These are phyloP conservation scores for Solanum infundibuliforme DNA, from an alignment of 257 asterid genomes.

Conservation along the genomic window DNA sequence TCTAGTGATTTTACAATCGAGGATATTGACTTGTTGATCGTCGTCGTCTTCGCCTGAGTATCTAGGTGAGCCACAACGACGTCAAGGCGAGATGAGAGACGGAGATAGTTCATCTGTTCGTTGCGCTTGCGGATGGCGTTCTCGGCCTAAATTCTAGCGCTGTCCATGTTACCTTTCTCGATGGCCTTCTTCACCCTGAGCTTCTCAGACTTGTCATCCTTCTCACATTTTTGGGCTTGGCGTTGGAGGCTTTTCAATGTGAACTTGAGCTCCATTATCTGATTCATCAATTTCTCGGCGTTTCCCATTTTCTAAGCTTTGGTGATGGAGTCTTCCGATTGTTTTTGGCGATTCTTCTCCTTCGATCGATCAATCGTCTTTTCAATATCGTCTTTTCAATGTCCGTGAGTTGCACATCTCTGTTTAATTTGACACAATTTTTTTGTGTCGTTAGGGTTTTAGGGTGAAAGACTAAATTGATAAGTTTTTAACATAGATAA, in stretches of 20 bases:
- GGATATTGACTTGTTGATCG: constrained; percentile 79
- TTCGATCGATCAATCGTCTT: neutral
- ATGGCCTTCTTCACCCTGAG: constrained; percentile 81
- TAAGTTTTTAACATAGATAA: no score
- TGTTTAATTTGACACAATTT: no score
- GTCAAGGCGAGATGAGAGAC: constrained; percentile 76
- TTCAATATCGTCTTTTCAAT: neutral
- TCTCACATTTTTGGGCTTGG: constrained; percentile 81
- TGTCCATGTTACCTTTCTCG: constrained; percentile 97
- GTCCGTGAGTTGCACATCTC: no score
- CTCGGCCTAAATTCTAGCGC: constrained; percentile 92
- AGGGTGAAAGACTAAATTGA: no score
- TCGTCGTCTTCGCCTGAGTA: constrained; percentile 83
- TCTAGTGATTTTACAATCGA: constrained; percentile 80
- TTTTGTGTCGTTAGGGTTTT: no score
- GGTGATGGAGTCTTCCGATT: neutral
- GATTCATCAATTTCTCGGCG: constrained; percentile 74
- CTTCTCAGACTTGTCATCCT: constrained; percentile 84
- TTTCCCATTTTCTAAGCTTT: constrained; percentile 45
- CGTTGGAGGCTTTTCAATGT: constrained; percentile 75
- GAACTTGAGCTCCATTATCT: constrained; percentile 89
- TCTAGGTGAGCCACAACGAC: constrained; percentile 91
- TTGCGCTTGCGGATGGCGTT: constrained; percentile 45
- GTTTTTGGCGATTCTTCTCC: neutral
- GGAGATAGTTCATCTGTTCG: constrained; percentile 68